A percentile compares a stretch with the other conserved stretches of the same genome.
Conservation (phyloP, 2,329 filamentous ascomycete species). For the Aciculosporium take region DNA sequence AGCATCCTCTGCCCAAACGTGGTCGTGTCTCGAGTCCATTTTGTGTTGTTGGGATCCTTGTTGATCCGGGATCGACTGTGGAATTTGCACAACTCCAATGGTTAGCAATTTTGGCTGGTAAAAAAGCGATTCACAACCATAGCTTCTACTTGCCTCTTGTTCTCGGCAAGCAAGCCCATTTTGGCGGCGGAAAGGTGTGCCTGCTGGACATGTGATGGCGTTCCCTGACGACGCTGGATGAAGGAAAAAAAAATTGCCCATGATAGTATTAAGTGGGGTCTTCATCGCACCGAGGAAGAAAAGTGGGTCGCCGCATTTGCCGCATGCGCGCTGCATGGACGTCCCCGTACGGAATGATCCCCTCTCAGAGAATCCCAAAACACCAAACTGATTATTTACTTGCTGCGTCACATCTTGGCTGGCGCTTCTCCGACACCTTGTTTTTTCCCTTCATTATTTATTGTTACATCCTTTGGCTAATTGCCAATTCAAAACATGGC, state of each 20-base stretch:
- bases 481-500: background rate
- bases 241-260: background rate
- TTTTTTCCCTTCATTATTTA: no score
- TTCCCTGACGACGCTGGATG: no score
- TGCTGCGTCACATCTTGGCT: no score
- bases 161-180: constrained; percentile 24
- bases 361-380: no score
- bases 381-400: background rate
- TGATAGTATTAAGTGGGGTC: background rate
- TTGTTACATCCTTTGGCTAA: background rate
- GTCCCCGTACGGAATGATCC: no score
- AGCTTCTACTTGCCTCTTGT: constrained; percentile 19
- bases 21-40: constrained; percentile 71
- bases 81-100: background rate
- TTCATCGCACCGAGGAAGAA: no score
- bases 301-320: no score
- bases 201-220: no score
- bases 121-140: no score
- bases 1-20: constrained; percentile 86
- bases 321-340: no score
- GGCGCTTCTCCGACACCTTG: no score
- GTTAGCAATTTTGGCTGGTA: background rate
- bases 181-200: no score
- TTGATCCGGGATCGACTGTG: constrained; percentile 51
- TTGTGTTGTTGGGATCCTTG: constrained; percentile 88